A percentile compares a stretch with the other conserved stretches of the same genome.
Conservation (phyloP, 345 rosid genomes). For the Viola odorata region DNA sequence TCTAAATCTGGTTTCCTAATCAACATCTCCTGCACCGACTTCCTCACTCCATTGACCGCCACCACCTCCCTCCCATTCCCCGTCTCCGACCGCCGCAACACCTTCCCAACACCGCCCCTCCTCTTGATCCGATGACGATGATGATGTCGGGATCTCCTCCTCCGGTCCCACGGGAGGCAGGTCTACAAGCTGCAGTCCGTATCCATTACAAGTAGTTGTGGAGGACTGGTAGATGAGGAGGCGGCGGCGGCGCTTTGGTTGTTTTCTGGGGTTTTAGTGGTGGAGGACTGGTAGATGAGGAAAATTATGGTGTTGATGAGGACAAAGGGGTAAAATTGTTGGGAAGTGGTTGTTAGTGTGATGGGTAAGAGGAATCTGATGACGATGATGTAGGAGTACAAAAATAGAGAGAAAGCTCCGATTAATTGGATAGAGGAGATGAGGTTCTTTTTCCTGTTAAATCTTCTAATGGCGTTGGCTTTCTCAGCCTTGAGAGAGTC, state of each 20-base stretch:
- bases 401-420: slow-evolving; percentile 22
- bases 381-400: slow-evolving; percentile 21
- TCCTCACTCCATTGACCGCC: slow-evolving; percentile 12
- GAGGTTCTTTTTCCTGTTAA: slow-evolving; percentile 14
- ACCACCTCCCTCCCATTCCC: slow-evolving; percentile 13
- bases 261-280: neutral
- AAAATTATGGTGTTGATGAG: slow-evolving; percentile 41
- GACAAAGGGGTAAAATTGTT: slow-evolving; percentile 27
- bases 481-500: slow-evolving; percentile 37
- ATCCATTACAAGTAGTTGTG: too few species aligned
- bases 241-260: neutral
- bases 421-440: slow-evolving; percentile 14
- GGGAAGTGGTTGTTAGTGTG: neutral
- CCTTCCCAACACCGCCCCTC: neutral
- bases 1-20: slow-evolving; percentile 40
- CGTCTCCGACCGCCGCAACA: slow-evolving; percentile 34
- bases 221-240: neutral
- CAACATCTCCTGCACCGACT: slow-evolving; percentile 47
- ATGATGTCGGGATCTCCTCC: neutral
- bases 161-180: neutral
- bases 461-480: slow-evolving; percentile 33
- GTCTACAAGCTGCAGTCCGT: too few species aligned
- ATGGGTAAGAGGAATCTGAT: neutral
- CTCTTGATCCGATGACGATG: neutral
- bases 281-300: slow-evolving; percentile 30